Conservation (phyloP, 108 stramenopile genomes). For the Cyclotella cryptica region DNA sequence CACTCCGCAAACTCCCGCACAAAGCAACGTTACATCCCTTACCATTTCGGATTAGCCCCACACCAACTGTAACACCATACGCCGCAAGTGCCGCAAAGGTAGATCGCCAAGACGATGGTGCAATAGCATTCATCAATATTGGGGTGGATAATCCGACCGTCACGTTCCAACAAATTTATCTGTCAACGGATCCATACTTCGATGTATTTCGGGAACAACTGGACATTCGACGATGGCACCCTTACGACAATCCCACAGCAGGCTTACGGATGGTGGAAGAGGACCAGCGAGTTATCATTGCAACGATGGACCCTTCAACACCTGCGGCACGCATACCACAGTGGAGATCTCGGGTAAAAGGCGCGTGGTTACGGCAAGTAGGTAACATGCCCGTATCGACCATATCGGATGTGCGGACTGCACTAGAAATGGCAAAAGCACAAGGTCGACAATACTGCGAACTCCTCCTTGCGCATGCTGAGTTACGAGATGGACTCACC, state of each 20-base stretch:
- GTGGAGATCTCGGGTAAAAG: background rate
- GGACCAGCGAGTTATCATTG: background rate
- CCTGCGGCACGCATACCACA: background rate
- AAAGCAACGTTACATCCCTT: too few species aligned
- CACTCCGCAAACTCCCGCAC: too few species aligned
- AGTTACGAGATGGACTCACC: background rate
- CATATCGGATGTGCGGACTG: background rate
- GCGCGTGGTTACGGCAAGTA: background rate
- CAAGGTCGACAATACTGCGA: background rate
- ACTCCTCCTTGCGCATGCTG: background rate
- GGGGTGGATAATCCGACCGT: too few species aligned
- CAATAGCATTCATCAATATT: too few species aligned
- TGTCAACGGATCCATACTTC: too few species aligned
- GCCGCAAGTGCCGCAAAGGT: too few species aligned
- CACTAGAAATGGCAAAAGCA: background rate
- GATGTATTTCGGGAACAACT: too few species aligned
- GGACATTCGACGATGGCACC: too few species aligned
- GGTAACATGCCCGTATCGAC: background rate
- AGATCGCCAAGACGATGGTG: too few species aligned
- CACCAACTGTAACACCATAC: too few species aligned
- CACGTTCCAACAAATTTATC: too few species aligned
- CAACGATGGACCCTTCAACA: background rate
- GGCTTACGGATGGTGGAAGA: background rate
- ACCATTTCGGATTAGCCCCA: too few species aligned
- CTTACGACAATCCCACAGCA: background rate